A percentile compares a stretch with the other conserved stretches of the same genome.
Evolutionary conservation across 495 filamentous ascomycete genomes (phyloP).

Genomic region (Podospora bellae-mahoneyi): DNA sequence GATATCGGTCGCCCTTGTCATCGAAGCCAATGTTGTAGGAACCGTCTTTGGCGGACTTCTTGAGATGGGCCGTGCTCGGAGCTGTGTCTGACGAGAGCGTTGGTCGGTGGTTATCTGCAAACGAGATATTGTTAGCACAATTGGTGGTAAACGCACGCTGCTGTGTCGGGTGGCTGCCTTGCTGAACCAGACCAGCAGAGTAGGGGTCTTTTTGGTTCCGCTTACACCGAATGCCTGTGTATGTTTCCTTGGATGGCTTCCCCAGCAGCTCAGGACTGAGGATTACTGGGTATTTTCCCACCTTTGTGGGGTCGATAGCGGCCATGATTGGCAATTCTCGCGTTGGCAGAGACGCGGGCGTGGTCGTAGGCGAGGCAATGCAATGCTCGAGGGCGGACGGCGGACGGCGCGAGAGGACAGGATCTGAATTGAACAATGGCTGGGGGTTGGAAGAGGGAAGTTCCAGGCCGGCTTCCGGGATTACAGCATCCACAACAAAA

Average conservation of each 20-base stretch:
- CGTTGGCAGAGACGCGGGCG: background rate
- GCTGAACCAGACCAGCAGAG: background rate
- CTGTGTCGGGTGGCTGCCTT: slow-evolving; percentile 12
- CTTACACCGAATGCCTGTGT: slow-evolving; percentile 53
- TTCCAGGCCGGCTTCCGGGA: background rate
- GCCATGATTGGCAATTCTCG: slow-evolving; percentile 25
- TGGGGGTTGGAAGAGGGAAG: background rate
- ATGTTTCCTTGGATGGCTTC: slow-evolving; percentile 50
- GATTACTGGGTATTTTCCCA: slow-evolving; percentile 53
- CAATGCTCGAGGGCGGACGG: background rate
- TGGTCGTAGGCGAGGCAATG: background rate
- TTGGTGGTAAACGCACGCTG: slow-evolving; percentile 12
- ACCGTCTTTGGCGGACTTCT: slow-evolving; percentile 41
- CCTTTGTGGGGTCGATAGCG: slow-evolving; percentile 48
- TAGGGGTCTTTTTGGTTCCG: background rate
- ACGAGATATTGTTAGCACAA: slow-evolving; percentile 4
- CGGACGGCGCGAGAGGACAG: background rate
- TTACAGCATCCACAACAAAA: background rate
- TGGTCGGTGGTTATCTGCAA: slow-evolving; percentile 54
- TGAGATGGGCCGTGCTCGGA: slow-evolving; percentile 44
- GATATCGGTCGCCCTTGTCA: slow-evolving; percentile 47
- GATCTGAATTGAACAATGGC: background rate
- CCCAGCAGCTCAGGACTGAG: slow-evolving; percentile 54
- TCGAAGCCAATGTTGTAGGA: slow-evolving; percentile 48
- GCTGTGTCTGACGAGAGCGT: slow-evolving; percentile 43